These are phyloP conservation scores for Ogataea salicorniae DNA, from an alignment of 805 yeast genomes.

Conservation along the genomic window DNA sequence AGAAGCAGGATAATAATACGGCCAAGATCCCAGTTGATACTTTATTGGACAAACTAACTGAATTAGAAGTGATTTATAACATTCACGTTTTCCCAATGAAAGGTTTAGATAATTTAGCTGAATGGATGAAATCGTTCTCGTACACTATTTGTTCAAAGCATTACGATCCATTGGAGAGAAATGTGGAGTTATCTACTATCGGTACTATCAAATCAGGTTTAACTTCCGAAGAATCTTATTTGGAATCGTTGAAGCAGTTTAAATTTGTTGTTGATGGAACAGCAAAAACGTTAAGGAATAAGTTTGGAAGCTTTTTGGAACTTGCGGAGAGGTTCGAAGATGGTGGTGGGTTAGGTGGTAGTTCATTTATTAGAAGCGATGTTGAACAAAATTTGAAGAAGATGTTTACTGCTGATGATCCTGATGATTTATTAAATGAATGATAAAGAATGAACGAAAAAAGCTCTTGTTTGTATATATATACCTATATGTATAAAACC, in stretches of 20 bases:
- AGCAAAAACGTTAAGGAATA: conserved; percentile 39
- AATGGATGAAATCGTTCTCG: conserved; percentile 53
- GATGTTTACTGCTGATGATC: conserved; percentile 47
- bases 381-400: conserved; percentile 44
- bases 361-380: conserved; percentile 34
- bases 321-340: conserved; percentile 3
- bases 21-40: conserved; percentile 23
- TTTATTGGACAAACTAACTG: conserved; percentile 36
- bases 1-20: conserved; percentile 3
- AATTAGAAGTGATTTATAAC: conserved; percentile 41
- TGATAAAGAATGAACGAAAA: conserved; percentile 1
- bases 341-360: conserved; percentile 3
- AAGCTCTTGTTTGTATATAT: background rate
- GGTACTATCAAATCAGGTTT: conserved; percentile 52
- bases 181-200: conserved; percentile 49
- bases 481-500: background rate
- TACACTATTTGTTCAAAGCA: conserved; percentile 48
- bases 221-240: conserved; percentile 40
- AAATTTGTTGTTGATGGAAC: conserved; percentile 51
- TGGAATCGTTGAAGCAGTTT: conserved; percentile 50
- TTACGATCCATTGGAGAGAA: conserved; percentile 52
- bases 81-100: conserved; percentile 48
- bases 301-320: conserved; percentile 35
- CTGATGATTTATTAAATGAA: conserved; percentile 34
- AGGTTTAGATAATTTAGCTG: conserved; percentile 40